phyloP scores from a whole-genome alignment of 768 basidiomycete species.

The Albatrellus ellisii region DNA sequence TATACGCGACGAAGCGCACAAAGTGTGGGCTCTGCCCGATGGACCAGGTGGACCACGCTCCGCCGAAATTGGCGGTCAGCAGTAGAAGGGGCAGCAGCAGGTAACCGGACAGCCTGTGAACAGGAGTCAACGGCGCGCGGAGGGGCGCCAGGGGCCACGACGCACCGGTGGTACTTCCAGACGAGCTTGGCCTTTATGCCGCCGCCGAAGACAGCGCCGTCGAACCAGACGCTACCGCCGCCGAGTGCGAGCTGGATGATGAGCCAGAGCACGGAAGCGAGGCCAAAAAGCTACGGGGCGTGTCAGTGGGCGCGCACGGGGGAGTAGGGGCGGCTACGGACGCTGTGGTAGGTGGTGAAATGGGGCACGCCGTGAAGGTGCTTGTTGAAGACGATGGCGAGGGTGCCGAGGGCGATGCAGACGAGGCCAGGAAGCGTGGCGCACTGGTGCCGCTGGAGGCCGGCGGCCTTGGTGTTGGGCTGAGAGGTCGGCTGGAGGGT shows the following conservation, averaged over 20 bases:
- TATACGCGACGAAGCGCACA: conserved; percentile 16
- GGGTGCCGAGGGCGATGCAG: conserved; percentile 41
- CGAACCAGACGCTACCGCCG: conserved; percentile 67
- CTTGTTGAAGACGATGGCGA: conserved; percentile 56
- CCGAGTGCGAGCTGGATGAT: conserved; percentile 48
- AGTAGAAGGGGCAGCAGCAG: conserved; percentile 47
- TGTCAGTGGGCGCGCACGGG: background rate
- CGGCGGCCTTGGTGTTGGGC: conserved; percentile 50
- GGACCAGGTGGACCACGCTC: conserved; percentile 55
- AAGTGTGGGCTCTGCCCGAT: conserved; percentile 22
- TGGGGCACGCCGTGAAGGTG: conserved; percentile 34
- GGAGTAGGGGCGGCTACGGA: conserved; percentile 21
- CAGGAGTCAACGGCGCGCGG: background rate
- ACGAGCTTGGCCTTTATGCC: conserved; percentile 54
- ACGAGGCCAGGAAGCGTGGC: conserved; percentile 48
- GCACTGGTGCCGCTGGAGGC: conserved; percentile 56
- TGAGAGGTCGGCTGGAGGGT: conserved; percentile 66
- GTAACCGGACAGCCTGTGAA: conserved; percentile 57
- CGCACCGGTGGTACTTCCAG: conserved; percentile 77
- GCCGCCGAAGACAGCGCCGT: conserved; percentile 58
- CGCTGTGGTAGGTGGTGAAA: conserved; percentile 67
- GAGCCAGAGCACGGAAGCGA: conserved; percentile 50
- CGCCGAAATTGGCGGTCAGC: conserved; percentile 55
- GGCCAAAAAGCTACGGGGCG: conserved; percentile 40
- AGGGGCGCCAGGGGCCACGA: background rate